Evolutionary conservation across 2,329 filamentous ascomycete species (phyloP).

Genomic region (Didymella sp.): DNA sequence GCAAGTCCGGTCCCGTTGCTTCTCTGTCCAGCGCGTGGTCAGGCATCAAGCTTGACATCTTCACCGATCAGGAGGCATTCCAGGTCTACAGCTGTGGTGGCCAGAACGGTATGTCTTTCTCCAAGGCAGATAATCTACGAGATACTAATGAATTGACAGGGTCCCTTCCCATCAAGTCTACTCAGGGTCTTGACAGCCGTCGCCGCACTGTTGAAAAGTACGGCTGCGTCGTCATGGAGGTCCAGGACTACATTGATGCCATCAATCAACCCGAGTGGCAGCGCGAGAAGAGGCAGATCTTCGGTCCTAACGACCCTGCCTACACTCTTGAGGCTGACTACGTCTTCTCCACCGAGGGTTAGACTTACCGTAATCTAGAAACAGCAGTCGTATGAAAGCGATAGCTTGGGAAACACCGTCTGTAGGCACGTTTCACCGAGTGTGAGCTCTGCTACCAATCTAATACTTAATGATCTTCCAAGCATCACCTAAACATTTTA

Average conservation of each 20-base stretch:
- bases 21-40: slow-evolving; percentile 75
- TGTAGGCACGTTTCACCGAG: not conserved
- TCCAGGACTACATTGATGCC: slow-evolving; percentile 90
- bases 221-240: slow-evolving; percentile 88
- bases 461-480: slow-evolving; percentile 14
- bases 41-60: slow-evolving; percentile 83
- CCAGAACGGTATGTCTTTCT: slow-evolving; percentile 65
- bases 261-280: slow-evolving; percentile 94
- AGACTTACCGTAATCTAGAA: not conserved
- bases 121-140: not conserved
- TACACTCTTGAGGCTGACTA: slow-evolving; percentile 56
- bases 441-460: not conserved
- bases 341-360: slow-evolving; percentile 49
- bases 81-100: slow-evolving; percentile 86
- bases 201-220: slow-evolving; percentile 73
- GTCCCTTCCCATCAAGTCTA: slow-evolving; percentile 69
- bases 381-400: not conserved
- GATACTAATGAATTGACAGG: slow-evolving; percentile 40
- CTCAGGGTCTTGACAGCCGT: slow-evolving; percentile 69
- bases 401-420: not conserved
- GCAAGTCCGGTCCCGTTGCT: slow-evolving; percentile 64
- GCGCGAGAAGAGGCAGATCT: slow-evolving; percentile 62
- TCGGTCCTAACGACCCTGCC: slow-evolving; percentile 52
- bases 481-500: not conserved
- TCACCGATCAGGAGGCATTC: slow-evolving; percentile 82